Evolutionary conservation across 768 basidiomycete genomes (phyloP), one percentile per base, ranked within the genome.

Genomic region (Sporobolomyces roseus): DNA sequence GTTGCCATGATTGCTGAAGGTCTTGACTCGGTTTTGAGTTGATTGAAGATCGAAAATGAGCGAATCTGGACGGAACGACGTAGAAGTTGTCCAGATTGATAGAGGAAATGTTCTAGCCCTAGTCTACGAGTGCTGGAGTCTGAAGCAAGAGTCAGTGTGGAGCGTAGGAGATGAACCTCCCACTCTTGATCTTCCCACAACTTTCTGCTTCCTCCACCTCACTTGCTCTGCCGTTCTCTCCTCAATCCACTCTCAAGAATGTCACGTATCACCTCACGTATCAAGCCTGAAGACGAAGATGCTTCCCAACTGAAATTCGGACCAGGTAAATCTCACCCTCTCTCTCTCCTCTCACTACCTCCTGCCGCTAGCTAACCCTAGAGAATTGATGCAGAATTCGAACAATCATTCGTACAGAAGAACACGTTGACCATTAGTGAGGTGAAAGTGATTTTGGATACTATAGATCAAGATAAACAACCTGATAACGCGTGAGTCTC

Each of bases 301-400:
- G 73, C 63, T 7, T 41, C 46, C 10, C 52, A 48, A 30, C 62
- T 74, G 36, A 66, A 66, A 43, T 64, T 74, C 29, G 65, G 65
- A 23, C 16, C 52, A 10, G 59, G 69, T 65, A 10, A 25, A 59
- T 30, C 23, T 21, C 16, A 7, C 36, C 12, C 10, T 19, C 33
- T 27, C 25, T 2, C n/a, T 52, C 30, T 38, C 48, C 12, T 51
- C 54, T 38, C 48, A 60, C 23, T 30, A n/a, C n/a, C 21, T 29
- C 30, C 10, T 4, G 4, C 7, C 21, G 9, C 14, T 14, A 5
- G 21, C 12, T n/a, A n/a, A n/a, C n/a, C n/a, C n/a, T n/a, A n/a
- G n/a, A n/a, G n/a, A n/a, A n/a, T n/a, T n/a, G n/a, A n/a, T n/a
- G 36, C 70, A 91, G 91, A 91, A 77, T 93, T 93, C 81, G 90